Percentiles rank a stretch among this genome's conserved stretches.
These are phyloP conservation scores for Alternaria arbusti DNA, from an alignment of 2,329 filamentous ascomycete genomes.

Conservation along the genomic window DNA sequence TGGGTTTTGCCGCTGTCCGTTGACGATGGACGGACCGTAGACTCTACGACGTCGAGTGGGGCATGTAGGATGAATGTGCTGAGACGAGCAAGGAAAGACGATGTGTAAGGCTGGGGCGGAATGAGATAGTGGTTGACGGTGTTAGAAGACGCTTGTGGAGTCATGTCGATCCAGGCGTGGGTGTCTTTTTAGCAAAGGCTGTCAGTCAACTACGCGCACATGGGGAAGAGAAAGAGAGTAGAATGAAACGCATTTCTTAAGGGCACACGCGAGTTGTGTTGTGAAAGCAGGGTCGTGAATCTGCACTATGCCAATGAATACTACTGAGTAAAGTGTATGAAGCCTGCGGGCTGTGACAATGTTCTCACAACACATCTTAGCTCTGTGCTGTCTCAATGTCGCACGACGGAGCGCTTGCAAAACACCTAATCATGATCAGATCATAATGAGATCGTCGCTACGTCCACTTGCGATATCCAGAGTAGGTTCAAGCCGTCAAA, in stretches of 20 bases:
- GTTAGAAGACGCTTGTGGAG: neutral
- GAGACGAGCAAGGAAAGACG: constrained; percentile 6
- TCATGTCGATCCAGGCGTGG: neutral
- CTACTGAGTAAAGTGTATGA: neutral
- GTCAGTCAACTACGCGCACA: neutral
- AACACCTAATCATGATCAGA: neutral
- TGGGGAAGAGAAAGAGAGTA: neutral
- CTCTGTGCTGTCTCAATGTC: neutral
- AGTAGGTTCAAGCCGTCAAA: neutral
- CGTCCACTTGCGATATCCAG: neutral
- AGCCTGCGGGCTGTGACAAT: neutral
- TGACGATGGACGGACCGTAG: neutral
- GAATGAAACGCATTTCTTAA: neutral
- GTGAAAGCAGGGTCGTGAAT: neutral
- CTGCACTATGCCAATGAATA: neutral
- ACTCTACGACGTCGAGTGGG: neutral
- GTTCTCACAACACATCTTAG: neutral
- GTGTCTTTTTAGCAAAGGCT: neutral
- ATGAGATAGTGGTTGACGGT: neutral
- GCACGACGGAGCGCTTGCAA: neutral
- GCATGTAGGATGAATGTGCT: constrained; percentile 1
- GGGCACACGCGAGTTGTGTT: neutral
- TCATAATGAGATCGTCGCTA: neutral
- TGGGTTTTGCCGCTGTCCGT: no score
- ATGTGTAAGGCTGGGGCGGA: neutral